These are phyloP conservation scores for Fusarium abutilonis DNA, from an alignment of 2,329 filamentous ascomycete species.

Conservation along the genomic window DNA sequence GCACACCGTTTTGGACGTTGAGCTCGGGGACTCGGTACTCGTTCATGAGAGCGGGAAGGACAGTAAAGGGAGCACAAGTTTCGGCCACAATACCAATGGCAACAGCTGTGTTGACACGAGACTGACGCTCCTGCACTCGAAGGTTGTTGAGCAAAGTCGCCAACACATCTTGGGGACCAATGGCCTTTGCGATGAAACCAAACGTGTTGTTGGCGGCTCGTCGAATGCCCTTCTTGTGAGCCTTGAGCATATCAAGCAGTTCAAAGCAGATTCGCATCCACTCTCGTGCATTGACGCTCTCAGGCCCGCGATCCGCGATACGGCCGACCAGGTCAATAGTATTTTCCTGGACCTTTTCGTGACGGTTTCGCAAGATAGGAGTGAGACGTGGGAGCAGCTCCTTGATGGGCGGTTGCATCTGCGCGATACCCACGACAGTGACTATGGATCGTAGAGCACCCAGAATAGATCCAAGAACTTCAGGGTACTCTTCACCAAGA, in stretches of 20 bases:
- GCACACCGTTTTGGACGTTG: conserved; percentile 97
- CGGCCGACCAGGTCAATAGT: conserved; percentile 97
- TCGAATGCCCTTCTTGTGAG: conserved; percentile 98
- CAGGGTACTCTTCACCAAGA: conserved; percentile 96
- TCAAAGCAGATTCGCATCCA: conserved; percentile 99
- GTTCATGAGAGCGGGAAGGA: conserved; percentile 98
- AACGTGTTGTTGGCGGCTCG: conserved; percentile 99
- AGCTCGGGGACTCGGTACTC: conserved; percentile 98
- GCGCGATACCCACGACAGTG: conserved; percentile 95
- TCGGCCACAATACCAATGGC: conserved; percentile 98
- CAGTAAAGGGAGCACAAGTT: conserved; percentile 97
- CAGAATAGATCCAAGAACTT: conserved; percentile 95
- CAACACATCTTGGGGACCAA: conserved; percentile 95
- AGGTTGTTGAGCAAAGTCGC: conserved; percentile 96
- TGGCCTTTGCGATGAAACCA: conserved; percentile 98
- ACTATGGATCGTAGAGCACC: conserved; percentile 96
- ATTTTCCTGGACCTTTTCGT: conserved; percentile 99
- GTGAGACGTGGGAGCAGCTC: conserved; percentile 94
- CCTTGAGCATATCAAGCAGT: conserved; percentile 98
- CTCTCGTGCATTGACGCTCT: conserved; percentile 95
- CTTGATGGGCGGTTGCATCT: conserved; percentile 98
- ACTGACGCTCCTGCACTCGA: conserved; percentile 96
- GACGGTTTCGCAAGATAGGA: conserved; percentile 96
- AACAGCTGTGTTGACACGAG: conserved; percentile 96
- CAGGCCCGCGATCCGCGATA: conserved; percentile 95